A percentile compares a stretch with the other conserved stretches of the same genome.
Evolutionary conservation across 2,329 filamentous ascomycete genomes (phyloP).

Genomic region (Cercospora citrullina): DNA sequence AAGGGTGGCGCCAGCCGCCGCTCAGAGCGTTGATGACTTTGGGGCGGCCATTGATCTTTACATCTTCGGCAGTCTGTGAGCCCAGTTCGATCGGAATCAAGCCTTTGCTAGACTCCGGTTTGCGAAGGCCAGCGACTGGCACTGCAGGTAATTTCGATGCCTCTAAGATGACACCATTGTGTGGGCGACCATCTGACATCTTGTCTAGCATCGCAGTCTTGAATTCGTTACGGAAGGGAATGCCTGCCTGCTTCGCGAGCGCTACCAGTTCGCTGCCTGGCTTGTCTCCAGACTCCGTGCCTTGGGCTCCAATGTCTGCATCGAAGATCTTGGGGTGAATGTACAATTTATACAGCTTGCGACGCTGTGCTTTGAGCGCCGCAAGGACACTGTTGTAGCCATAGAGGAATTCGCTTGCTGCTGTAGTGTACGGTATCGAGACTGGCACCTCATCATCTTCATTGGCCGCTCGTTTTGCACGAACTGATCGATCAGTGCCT

Average conservation of each 20-base stretch:
- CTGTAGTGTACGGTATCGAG: slow-evolving; percentile 70
- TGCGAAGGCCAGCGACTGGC: slow-evolving; percentile 37
- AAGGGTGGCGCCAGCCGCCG: slow-evolving; percentile 58
- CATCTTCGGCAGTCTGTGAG: slow-evolving; percentile 69
- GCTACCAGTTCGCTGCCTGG: slow-evolving; percentile 20
- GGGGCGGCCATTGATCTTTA: slow-evolving; percentile 67
- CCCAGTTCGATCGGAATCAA: slow-evolving; percentile 63
- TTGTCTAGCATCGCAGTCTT: slow-evolving; percentile 61
- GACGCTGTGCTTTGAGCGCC: slow-evolving; percentile 66
- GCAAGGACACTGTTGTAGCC: slow-evolving; percentile 78
- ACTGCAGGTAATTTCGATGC: slow-evolving; percentile 74
- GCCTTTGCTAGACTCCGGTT: slow-evolving; percentile 35
- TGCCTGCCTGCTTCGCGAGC: slow-evolving; percentile 40
- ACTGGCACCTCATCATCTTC: slow-evolving; percentile 39
- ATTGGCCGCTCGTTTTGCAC: background rate
- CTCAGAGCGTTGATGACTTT: slow-evolving; percentile 51
- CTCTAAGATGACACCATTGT: slow-evolving; percentile 89
- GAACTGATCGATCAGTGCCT: background rate
- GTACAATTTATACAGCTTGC: slow-evolving; percentile 83
- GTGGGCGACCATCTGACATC: slow-evolving; percentile 77
- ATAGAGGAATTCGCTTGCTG: slow-evolving; percentile 89
- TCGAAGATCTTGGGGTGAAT: slow-evolving; percentile 46
- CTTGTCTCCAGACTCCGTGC: slow-evolving; percentile 17
- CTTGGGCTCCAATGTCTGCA: slow-evolving; percentile 12
- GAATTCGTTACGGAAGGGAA: slow-evolving; percentile 62